Base-by-base conservation (phyloP, 2,329 filamentous ascomycete genomes). In the Aureobasidium melanogenum region DNA sequence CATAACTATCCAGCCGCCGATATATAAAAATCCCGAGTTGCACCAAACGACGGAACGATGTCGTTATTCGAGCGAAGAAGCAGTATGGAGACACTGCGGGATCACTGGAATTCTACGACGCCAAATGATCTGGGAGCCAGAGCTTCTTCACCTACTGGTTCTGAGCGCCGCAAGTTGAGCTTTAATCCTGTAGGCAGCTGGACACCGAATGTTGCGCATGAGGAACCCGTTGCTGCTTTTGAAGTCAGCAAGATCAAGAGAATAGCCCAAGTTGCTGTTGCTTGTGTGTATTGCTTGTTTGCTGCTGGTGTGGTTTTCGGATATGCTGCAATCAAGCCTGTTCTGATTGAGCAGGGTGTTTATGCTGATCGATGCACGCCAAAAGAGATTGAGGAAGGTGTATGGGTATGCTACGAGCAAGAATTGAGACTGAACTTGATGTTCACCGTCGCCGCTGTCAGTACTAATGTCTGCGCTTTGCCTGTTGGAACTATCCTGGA, bases 361-460 rank as follows among this genome's bases (percentile, higher is more conserved):
- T 93, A 91, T 72, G 78, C 78, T 43, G 79, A 88, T 54, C 74
- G 79, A 36, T 94, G 89, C 69, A 81, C 79, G 7, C 64, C 76
- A 58, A 72, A 81, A 51, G 80, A 83, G 69, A 62, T 83, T 22
- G 73, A 79, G 1, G 70, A 77, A 5, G 76, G 76, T 3, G 75
- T 79, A 1, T 75, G 76, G 61, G 76, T 83, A 19, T 87, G 84
- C 69, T 82, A 80, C 63, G 77, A 79, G 63, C 84, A 86, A 67
- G 82, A 83, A 66, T 71, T 84, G 60, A 71, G 79, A 63, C 81
- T 96, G 61, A 96, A 96, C 72, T 78, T 96, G 66, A 96, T 96
- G 89, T 96, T 96, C 78, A 95, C 91, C 6, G 82, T 91, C 43
- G 91, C 91, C 14, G 91, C 91, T 15, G 91, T 96, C 10, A 88